These are phyloP conservation scores for Fraxinus velutina DNA, from an alignment of 305 asterid species.

Conservation along the genomic window DNA sequence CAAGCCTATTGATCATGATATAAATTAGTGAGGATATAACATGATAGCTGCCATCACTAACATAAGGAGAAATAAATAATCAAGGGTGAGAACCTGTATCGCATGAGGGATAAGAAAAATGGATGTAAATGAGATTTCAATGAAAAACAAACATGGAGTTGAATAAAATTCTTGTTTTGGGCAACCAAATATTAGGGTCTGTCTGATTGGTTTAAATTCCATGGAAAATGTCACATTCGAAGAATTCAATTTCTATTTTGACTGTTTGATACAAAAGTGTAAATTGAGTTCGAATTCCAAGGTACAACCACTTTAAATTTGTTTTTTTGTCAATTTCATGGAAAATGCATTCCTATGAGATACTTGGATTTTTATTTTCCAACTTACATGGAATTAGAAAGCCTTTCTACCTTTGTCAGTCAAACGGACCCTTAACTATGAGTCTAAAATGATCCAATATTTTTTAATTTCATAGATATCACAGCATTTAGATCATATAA, in stretches of 20 bases:
- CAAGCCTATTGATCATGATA: conserved; percentile 53
- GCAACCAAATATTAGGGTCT: background rate
- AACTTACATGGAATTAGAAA: no score
- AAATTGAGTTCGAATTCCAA: no score
- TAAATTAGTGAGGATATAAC: conserved; percentile 6
- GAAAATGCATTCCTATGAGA: no score
- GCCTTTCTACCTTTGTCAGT: no score
- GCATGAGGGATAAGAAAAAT: background rate
- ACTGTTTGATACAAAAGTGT: no score
- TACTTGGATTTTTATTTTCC: no score
- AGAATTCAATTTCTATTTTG: no score
- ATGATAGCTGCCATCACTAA: background rate
- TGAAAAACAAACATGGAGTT: background rate
- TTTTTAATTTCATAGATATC: background rate
- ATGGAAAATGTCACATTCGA: no score
- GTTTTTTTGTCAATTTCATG: no score
- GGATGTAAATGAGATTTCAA: background rate
- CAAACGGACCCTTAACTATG: background rate
- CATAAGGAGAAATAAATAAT: background rate
- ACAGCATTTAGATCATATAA: background rate
- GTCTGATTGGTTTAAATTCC: no score
- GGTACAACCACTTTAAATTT: no score
- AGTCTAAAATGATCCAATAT: background rate
- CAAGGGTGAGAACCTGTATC: background rate
- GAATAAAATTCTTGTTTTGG: background rate